phyloP scores from a whole-genome alignment of 1,284 basidiomycete genomes.

The Cutaneotrichosporon daszewskae region DNA sequence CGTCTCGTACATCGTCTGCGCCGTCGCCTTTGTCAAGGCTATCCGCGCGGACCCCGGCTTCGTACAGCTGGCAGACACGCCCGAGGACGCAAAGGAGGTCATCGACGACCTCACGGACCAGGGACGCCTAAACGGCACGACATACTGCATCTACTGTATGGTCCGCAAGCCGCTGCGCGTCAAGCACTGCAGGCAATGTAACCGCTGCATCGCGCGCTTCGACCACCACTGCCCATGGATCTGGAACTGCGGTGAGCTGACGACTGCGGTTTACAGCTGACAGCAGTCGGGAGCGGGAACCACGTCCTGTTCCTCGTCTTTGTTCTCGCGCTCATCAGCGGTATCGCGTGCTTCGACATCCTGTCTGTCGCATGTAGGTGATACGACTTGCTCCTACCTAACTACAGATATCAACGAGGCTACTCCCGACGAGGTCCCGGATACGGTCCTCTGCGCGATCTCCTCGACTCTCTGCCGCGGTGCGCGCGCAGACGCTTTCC shows the following conservation, averaged over 20 bases:
- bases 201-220: conserved; percentile 79
- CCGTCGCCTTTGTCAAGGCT: conserved; percentile 84
- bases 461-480: conserved; percentile 64
- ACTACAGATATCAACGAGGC: conserved; percentile 43
- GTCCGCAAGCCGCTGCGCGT: conserved; percentile 83
- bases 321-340: conserved; percentile 73
- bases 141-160: conserved; percentile 94
- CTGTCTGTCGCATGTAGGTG: conserved; percentile 71
- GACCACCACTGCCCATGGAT: conserved; percentile 99
- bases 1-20: conserved; percentile 63
- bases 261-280: neutral
- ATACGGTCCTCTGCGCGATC: conserved; percentile 56
- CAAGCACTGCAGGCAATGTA: conserved; percentile 90
- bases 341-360: conserved; percentile 73
- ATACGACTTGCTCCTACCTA: neutral
- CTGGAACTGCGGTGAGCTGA: conserved; percentile 87
- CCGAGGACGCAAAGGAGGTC: conserved; percentile 75
- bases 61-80: conserved; percentile 66
- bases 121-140: conserved; percentile 85
- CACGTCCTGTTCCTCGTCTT: conserved; percentile 93
- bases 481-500: conserved; percentile 65
- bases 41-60: conserved; percentile 86
- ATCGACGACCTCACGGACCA: conserved; percentile 84
- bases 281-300: conserved; percentile 81
- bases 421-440: conserved; percentile 50